phyloP scores from a whole-genome alignment of 148 eudicot genomes.

The Gaultheria prostrata region DNA sequence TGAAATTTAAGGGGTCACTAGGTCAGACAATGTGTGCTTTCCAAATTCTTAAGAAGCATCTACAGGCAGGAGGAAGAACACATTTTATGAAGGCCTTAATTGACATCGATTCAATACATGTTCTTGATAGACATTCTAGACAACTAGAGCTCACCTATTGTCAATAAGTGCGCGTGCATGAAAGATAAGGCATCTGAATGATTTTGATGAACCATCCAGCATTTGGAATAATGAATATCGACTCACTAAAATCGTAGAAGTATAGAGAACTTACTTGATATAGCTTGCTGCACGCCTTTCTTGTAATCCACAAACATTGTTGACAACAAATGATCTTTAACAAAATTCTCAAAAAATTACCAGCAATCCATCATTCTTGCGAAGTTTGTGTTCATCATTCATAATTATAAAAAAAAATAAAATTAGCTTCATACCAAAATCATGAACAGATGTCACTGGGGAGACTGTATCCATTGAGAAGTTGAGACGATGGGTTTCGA shows the following conservation, averaged over 20 bases:
- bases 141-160: not conserved
- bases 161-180: not conserved
- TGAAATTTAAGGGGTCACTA: not conserved
- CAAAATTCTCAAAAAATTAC: slow-evolving; percentile 87
- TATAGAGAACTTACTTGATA: slow-evolving; percentile 70
- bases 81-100: not conserved
- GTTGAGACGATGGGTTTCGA: no score
- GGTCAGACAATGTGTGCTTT: not conserved
- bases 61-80: not conserved
- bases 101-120: not conserved
- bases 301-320: slow-evolving; percentile 98
- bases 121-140: not conserved
- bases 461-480: no score
- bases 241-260: not conserved
- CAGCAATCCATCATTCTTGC: slow-evolving; percentile 89
- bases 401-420: no score
- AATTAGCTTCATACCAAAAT: no score
- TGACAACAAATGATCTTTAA: slow-evolving; percentile 93
- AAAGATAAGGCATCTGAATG: not conserved
- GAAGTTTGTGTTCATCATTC: no score
- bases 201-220: not conserved
- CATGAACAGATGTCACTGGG: no score
- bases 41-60: not conserved
- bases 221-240: not conserved
- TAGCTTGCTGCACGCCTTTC: slow-evolving; percentile 95